Base-by-base conservation (phyloP, 345 rosid species). In the Melastoma malabathricum region DNA sequence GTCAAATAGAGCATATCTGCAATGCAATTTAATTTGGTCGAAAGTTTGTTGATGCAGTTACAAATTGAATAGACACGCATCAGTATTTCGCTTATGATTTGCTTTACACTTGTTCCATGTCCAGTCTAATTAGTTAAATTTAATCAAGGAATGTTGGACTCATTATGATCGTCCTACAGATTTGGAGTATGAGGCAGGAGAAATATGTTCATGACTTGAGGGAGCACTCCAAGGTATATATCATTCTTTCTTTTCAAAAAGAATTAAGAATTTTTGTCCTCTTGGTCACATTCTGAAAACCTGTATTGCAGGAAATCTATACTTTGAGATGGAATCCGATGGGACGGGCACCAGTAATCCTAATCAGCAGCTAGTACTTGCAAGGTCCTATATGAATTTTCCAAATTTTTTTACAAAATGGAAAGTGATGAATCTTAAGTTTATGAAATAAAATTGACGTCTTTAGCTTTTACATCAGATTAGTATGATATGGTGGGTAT, bases 261-360 rank as follows among this genome's bases (percentile, higher is more conserved):
- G n/a, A n/a, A n/a, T n/a, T n/a, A n/a, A 12, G 20, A 15, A 27
- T 46, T 15, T 14, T 25, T n/a, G n/a, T 15, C 47, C 38, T 20
- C 17, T 15, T 27, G 5, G 43, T 14, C 45, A 46, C 27, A 29
- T 10, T 52, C 53, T 43, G 25, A 34, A 58, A 8, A 29, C 12
- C 43, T 16, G 23, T 46, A 50, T 43, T 69, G 51, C 76, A 92
- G 98, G 96, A 87, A 69, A 87, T 84, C 53, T 92, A 87, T 59
- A 79, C 95, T 13, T 77, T 85, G 65, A 81, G 86, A 70, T 93
- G 95, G 99, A 85, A 95, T 59, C 99, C 99, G 39, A 81, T 95
- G 13, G 99, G 97, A 57, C 57, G 27, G 90, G 85, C 59, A 93
- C 97, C 46, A 93, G 73, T 75, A 93, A 93, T 76, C 87, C 95